Evolutionary conservation across 140 eudicot genomes (phyloP).

Genomic region (Senecio squalidus): DNA sequence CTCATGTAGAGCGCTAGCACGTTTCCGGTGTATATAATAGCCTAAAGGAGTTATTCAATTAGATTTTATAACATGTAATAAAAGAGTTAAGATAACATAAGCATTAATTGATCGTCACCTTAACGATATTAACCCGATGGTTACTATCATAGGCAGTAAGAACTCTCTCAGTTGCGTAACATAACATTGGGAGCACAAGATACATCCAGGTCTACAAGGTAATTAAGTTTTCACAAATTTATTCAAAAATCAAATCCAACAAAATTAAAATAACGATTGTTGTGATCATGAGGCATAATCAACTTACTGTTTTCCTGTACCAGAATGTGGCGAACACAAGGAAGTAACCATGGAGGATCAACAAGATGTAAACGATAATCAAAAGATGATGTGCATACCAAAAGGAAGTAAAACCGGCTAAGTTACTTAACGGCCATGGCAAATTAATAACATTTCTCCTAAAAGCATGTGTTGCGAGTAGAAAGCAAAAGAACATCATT

Average conservation of each 20-base stretch:
- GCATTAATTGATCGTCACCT: constrained; percentile 37
- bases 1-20: constrained; percentile 91
- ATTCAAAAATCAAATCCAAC: too few species aligned
- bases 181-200: constrained; percentile 53
- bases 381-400: constrained; percentile 98
- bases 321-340: constrained; percentile 50
- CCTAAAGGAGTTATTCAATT: constrained; percentile 36
- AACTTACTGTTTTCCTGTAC: constrained; percentile 76
- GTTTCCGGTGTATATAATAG: constrained; percentile 78
- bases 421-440: constrained; percentile 57
- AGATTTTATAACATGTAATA: constrained; percentile 5
- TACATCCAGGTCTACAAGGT: constrained; percentile 93
- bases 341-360: constrained; percentile 81
- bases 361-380: constrained; percentile 59
- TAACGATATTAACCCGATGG: constrained; percentile 47
- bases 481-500: constrained; percentile 70
- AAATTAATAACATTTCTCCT: constrained; percentile 74
- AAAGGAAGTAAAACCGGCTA: constrained; percentile 90
- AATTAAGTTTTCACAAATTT: constrained; percentile 9
- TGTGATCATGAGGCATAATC: background rate
- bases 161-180: constrained; percentile 65
- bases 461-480: constrained; percentile 78
- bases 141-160: constrained; percentile 47
- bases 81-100: background rate
- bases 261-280: too few species aligned